These are phyloP conservation scores for Priceomyces melissophilus DNA, from an alignment of 805 yeast genomes.

Conservation along the genomic window DNA sequence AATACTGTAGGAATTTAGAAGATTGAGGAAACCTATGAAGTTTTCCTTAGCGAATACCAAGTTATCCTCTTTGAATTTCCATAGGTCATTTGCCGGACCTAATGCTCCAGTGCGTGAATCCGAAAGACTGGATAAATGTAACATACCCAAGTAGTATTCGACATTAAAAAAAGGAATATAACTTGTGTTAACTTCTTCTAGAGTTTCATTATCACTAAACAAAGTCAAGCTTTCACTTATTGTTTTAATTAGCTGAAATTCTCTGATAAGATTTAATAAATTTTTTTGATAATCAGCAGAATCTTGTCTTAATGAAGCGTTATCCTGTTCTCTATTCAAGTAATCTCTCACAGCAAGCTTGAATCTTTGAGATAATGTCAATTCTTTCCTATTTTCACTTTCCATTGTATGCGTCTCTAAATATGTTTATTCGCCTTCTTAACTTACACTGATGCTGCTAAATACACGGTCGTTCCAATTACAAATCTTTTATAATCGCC, in stretches of 20 bases:
- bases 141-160: constrained; percentile 53
- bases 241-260: constrained; percentile 42
- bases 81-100: constrained; percentile 12
- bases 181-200: constrained; percentile 65
- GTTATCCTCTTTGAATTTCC: constrained; percentile 23
- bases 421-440: too few species aligned
- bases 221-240: constrained; percentile 48
- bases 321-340: constrained; percentile 5
- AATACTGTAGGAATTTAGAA: constrained; percentile 42
- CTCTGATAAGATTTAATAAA: constrained; percentile 34
- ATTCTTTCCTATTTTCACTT: neutral
- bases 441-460: neutral
- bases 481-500: neutral
- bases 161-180: constrained; percentile 59
- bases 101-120: constrained; percentile 24
- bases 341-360: constrained; percentile 5
- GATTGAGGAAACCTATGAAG: constrained; percentile 42
- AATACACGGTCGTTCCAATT: neutral
- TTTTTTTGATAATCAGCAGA: constrained; percentile 37
- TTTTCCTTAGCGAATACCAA: constrained; percentile 35
- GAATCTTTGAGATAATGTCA: constrained; percentile 8
- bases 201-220: constrained; percentile 67
- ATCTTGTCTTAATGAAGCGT: constrained; percentile 19
- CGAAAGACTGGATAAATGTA: constrained; percentile 14
- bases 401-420: neutral